phyloP scores from a whole-genome alignment of 164 flowering plant genomes.

The Vitis vinifera region ASM3070453v1 NC_081821.1:8510501-8511000 shows the following conservation, averaged over 20 bases:
- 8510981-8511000: background rate
- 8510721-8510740: background rate
- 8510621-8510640: background rate
- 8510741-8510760: background rate
- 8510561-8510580: slow-evolving; percentile 10
- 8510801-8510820: background rate
- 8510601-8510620: slow-evolving; percentile 7
- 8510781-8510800: background rate
- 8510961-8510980: background rate
- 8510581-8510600: slow-evolving; percentile 5
- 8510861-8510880: background rate
- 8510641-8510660: too few species aligned
- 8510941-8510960: background rate
- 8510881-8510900: background rate
- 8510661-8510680: too few species aligned
- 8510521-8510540: background rate
- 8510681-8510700: too few species aligned
- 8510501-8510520: background rate
- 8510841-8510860: slow-evolving; percentile 2
- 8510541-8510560: background rate
- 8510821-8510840: background rate
- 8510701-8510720: too few species aligned
- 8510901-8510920: background rate
- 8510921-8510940: background rate
- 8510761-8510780: background rate